Evolutionary conservation across 805 yeast genomes (phyloP), one percentile per base, ranked within the genome.

Genomic region (Hanseniaspora opuntiae): DNA sequence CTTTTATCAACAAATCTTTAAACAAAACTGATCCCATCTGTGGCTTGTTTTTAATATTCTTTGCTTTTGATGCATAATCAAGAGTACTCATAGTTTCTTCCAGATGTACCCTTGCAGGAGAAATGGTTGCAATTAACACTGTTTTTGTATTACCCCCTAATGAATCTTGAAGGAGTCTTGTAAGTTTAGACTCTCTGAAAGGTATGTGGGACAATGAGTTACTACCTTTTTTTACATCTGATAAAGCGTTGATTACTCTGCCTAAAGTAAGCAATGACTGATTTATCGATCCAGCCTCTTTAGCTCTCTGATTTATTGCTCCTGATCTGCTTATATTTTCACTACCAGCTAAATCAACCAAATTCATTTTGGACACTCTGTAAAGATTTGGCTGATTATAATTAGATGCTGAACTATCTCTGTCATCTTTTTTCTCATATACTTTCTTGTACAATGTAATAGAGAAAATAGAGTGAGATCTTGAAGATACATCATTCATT

Each of bases 291-390:
- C 96, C 97, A 0, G 97, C 96, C 63, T 90, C 98, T 59, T 87
- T 81, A 0, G 96, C 96, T 44, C 96, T 74, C 63, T 79, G 83
- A 59, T 84, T 81, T 24, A 78, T 73, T 0, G 97, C 96, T 3
- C 98, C 98, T 0, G 96, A 85, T 60, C 87, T 72, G 59, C 76
- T 78, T 52, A 90, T 82, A 63, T 89, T 89, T 65, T 90, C 98
- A 5, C 95, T 85, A 0, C 98, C 97, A 0, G 97, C 98, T 58
- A 90, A 72, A 69, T 90, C 97, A 6, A 90, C 97, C 22, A 89
- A 70, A 63, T 89, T 87, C 72, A 87, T 78, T 61, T 86, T 87
- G 7, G 88, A 80, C 24, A 75, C 67, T 57, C 79, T 69, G 56
- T 74, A 74, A 24, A 70, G 59, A 54, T 77, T 81, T 22, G 68